Evolutionary conservation across 2,329 filamentous ascomycete genomes (phyloP), one percentile per base, ranked within the genome.

Genomic region (Elsinoe batatas): DNA sequence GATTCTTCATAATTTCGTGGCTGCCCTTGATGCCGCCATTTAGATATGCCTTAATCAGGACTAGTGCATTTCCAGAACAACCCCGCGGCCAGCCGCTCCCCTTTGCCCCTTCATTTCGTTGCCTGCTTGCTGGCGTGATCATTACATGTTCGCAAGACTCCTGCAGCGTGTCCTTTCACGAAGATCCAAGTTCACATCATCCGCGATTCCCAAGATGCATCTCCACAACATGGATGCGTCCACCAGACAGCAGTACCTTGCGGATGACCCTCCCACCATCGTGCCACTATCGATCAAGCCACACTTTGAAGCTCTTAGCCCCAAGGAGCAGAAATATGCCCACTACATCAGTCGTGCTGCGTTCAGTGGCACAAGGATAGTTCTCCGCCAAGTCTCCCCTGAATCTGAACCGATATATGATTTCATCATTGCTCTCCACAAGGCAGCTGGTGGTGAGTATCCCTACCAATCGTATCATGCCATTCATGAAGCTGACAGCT

Each of bases 281-380:
- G 91, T 96, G 58, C 83, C 85, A 47, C 81, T 98, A 50, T 85
- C 89, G 69, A 93, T 97, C 69, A 89, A 89, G 73, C 87, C 89
- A 68, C 91, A 97, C 72, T 98, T 97, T 65, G 86, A 91, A 56
- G 82, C 83, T 35, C 72, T 93, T 59, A 79, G 74, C 54, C 81
- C 87, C 64, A 77, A 86, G 68, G 82, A 95, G 74, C 90, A 91
- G 75, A 84, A 87, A 67, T 96, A 96, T 77, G 87, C 91, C 61
- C 91, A 96, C 73, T 47, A 56, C 67, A 88, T 95, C 68, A 88
- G 84, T 79, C 82, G 72, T 57, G 75, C 74, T 22, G 74, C 72
- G 53, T 72, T 74, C 47, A 69, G 74, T 35, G 77, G 77, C 5
- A 74, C 74, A 3, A 69, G 77, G 44, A 72, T 80, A 53, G 74